phyloP scores from a whole-genome alignment of 805 yeast genomes.

The Komagataella phaffii region DNA sequence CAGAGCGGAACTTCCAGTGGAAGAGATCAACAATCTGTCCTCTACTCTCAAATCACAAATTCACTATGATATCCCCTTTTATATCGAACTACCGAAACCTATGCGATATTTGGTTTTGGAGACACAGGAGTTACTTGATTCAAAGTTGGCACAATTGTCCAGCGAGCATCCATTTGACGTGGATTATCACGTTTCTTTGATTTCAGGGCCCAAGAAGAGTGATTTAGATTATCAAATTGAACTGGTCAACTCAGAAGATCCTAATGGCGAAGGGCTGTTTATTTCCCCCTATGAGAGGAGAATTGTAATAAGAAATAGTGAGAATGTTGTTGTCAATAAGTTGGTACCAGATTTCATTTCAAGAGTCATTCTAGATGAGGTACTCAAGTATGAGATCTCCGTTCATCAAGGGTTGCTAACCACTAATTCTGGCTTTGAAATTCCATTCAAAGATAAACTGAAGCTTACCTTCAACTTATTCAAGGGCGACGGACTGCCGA shows the following conservation, averaged over 20 bases:
- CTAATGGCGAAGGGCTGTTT: constrained; percentile 10
- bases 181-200: constrained; percentile 19
- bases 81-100: constrained; percentile 21
- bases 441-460: not conserved
- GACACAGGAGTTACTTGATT: constrained; percentile 24
- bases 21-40: constrained; percentile 22
- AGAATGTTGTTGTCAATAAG: constrained; percentile 12
- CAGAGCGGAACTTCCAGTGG: constrained; percentile 45
- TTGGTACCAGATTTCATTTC: constrained; percentile 22
- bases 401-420: constrained; percentile 10
- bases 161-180: constrained; percentile 10
- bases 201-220: constrained; percentile 9
- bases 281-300: constrained; percentile 25
- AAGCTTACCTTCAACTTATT: not conserved
- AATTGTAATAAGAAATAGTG: constrained; percentile 18
- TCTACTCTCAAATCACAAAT: constrained; percentile 5
- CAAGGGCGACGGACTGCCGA: constrained; percentile 46
- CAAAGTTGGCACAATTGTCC: constrained; percentile 11
- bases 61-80: constrained; percentile 26
- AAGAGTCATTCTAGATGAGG: constrained; percentile 21
- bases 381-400: constrained; percentile 25
- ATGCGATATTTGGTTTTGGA: constrained; percentile 16
- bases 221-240: constrained; percentile 24
- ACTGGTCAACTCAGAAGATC: constrained; percentile 13
- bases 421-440: not conserved